Base-by-base conservation (phyloP, 352 stramenopile species). In the Pythium guiyangense region DNA sequence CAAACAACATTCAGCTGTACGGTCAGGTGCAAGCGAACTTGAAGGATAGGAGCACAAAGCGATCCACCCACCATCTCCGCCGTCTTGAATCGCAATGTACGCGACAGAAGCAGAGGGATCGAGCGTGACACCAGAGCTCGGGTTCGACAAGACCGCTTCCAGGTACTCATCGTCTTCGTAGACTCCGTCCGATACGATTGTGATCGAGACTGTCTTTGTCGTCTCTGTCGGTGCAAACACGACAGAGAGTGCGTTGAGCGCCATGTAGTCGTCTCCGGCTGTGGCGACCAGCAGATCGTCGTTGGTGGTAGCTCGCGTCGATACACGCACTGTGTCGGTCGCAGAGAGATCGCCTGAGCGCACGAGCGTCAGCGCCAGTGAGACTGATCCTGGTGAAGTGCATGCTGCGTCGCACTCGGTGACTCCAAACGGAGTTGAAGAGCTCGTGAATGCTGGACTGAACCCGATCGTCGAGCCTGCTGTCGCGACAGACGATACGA, bases 101-200 rank as follows among this genome's bases (percentile, higher is more conserved):
- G 73, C 73, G 14, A 70, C 63, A 11, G 49, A 52, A 0, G 63
- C 44, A 4, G 47, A 44, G 3, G 31, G 27, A 18, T 42, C 25
- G 14, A 83, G 29, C 0, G 62, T 55, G 10, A 71, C 65, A 0
- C 63, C 64, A 25, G 48, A 22, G 34, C 60, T 76, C 17, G 65
- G 58, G 8, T 56, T 69, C 8, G 40, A n/a, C 22, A 86, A 22
- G 18, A 67, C 48, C 29, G 54, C 72, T 54, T 83, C 67, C 50
- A 83, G 79, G 27, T 57, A 56, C 40, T 78, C 64, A 45, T 80
- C 72, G 49, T 77, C 59, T 47, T 82, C 68, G 49, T 86, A 81
- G 1, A 78, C 42, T 12, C 72, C 75, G 17, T 82, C 73, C 2
- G 75, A 83, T 8, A 76, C 47, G 17, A 86, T 52, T 9, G 63